A percentile compares a stretch with the other conserved stretches of the same genome.
These are phyloP conservation scores for Xylariomycetidae sp. DNA, from an alignment of 2,329 filamentous ascomycete species.

Conservation along the genomic window DNA sequence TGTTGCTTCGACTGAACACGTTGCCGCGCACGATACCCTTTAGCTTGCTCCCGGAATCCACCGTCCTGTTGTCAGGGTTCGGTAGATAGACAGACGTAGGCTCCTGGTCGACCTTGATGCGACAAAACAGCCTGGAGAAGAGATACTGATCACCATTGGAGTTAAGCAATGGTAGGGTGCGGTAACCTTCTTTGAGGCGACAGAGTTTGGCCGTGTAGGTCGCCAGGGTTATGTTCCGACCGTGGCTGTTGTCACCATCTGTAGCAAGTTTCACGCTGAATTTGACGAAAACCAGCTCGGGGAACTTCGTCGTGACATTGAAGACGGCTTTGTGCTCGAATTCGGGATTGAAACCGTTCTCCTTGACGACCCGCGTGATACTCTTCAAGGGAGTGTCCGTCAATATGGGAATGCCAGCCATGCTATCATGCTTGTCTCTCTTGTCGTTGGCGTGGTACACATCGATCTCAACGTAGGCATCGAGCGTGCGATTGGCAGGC, in stretches of 20 bases:
- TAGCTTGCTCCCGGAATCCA: constrained; percentile 44
- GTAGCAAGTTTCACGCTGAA: constrained; percentile 86
- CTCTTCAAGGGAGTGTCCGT: constrained; percentile 62
- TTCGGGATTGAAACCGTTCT: constrained; percentile 89
- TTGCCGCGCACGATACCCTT: constrained; percentile 51
- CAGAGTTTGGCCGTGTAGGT: constrained; percentile 90
- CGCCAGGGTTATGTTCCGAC: constrained; percentile 61
- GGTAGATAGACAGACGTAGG: constrained; percentile 53
- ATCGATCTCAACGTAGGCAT: constrained; percentile 92
- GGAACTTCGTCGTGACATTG: constrained; percentile 86
- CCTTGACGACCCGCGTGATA: constrained; percentile 72
- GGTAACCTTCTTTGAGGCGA: constrained; percentile 86
- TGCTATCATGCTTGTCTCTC: constrained; percentile 74
- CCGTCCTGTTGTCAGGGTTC: constrained; percentile 30
- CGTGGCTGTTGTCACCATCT: constrained; percentile 65
- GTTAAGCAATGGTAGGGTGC: constrained; percentile 85
- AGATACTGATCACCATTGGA: constrained; percentile 86
- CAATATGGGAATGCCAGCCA: constrained; percentile 44
- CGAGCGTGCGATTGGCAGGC: constrained; percentile 67
- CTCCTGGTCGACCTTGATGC: constrained; percentile 61
- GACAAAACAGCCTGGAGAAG: constrained; percentile 91
- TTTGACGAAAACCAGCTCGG: constrained; percentile 86
- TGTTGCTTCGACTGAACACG: constrained; percentile 50
- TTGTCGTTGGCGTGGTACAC: constrained; percentile 93
- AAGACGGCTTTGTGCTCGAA: constrained; percentile 78